A percentile compares a stretch with the other conserved stretches of the same genome.
These are phyloP conservation scores for Geotrichum restrictum DNA, from an alignment of 1,139 yeast species.

Conservation along the genomic window DNA sequence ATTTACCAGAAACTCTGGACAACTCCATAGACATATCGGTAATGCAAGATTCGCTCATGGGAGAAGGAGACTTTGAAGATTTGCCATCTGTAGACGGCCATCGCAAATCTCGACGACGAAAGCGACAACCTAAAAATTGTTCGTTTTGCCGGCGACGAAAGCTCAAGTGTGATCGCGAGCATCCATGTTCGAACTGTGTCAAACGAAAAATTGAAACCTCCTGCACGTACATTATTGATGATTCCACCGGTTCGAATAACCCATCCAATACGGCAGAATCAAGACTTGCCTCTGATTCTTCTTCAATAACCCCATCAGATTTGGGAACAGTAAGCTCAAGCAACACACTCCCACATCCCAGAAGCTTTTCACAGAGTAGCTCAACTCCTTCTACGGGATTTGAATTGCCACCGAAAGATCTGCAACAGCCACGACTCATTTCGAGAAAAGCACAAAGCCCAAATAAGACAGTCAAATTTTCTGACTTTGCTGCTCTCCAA, in stretches of 20 bases:
- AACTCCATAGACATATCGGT: background rate
- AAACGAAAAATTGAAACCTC: constrained; percentile 30
- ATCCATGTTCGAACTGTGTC: constrained; percentile 38
- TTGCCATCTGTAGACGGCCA: background rate
- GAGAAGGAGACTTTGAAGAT: background rate
- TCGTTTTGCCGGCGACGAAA: constrained; percentile 37
- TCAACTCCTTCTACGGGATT: background rate
- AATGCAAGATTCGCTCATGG: background rate
- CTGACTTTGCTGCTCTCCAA: constrained; percentile 5
- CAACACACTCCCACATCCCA: background rate
- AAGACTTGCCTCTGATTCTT: background rate
- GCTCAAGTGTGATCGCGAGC: constrained; percentile 38
- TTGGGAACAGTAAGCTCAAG: background rate
- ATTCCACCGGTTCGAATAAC: no score
- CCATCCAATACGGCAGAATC: constrained; percentile 2
- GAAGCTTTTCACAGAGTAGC: background rate
- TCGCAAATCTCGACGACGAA: constrained; percentile 18
- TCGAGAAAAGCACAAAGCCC: constrained; percentile 2
- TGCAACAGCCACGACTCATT: constrained; percentile 3
- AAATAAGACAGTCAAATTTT: constrained; percentile 3
- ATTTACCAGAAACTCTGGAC: background rate
- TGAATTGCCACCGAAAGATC: background rate
- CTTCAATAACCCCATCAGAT: background rate
- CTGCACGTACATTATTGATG: constrained; percentile 29
- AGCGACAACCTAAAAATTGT: constrained; percentile 34